Evolutionary conservation across 2,329 filamentous ascomycete species (phyloP).

Genomic region (Aspergillus luchuensis): DNA sequence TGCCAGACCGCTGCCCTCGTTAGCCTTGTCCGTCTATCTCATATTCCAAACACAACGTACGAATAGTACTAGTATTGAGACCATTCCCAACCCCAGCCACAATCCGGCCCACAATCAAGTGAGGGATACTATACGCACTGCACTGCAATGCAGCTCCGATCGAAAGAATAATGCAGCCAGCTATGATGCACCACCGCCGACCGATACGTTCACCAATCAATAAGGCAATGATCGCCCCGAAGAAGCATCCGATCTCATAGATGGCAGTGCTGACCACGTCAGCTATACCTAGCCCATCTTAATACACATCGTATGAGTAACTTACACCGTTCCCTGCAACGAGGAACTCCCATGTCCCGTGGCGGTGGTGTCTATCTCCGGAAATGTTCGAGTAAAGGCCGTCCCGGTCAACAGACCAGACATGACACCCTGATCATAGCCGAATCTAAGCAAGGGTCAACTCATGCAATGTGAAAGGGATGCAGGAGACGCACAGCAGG

Average conservation of each 20-base stretch:
- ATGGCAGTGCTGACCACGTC: conserved; percentile 39
- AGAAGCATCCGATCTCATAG: conserved; percentile 59
- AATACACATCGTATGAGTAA: neutral
- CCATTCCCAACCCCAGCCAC: conserved; percentile 55
- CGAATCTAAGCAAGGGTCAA: conserved; percentile 26
- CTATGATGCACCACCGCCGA: conserved; percentile 50
- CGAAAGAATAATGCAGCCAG: conserved; percentile 40
- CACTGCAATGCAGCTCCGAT: conserved; percentile 34
- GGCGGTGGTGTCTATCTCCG: conserved; percentile 36
- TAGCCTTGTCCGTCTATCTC: neutral
- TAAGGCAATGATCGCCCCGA: conserved; percentile 53
- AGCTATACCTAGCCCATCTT: neutral
- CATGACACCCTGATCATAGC: conserved; percentile 46
- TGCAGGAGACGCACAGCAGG: conserved; percentile 40
- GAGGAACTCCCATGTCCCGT: conserved; percentile 43
- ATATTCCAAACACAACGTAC: conserved; percentile 25
- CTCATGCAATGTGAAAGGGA: neutral
- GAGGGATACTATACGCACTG: conserved; percentile 29
- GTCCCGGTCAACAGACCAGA: conserved; percentile 34
- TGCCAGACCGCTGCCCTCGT: conserved; percentile 31
- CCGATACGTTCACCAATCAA: conserved; percentile 51
- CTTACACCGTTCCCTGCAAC: conserved; percentile 48
- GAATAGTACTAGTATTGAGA: conserved; percentile 43
- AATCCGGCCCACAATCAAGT: conserved; percentile 48
- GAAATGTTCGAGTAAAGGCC: conserved; percentile 31